phyloP scores from a whole-genome alignment of 2,329 filamentous ascomycete genomes.

The Pseudonectria foliicola region DNA sequence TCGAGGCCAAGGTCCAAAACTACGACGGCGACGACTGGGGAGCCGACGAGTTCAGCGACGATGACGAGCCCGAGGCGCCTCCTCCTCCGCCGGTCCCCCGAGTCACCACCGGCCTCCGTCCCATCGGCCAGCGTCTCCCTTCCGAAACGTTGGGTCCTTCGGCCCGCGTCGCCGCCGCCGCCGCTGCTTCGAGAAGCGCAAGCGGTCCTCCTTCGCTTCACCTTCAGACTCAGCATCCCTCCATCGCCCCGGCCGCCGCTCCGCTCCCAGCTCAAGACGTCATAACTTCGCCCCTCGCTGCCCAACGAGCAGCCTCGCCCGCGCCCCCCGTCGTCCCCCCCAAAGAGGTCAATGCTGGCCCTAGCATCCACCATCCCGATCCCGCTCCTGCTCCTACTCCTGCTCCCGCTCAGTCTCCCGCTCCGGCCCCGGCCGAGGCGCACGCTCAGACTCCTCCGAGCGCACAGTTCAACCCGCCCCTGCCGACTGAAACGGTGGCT shows the following conservation, averaged over 20 bases:
- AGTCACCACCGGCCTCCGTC: constrained; percentile 21
- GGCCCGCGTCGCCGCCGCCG: constrained; percentile 13
- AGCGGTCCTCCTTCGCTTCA: constrained; percentile 21
- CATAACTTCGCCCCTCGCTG: no score
- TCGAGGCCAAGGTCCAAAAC: constrained; percentile 75
- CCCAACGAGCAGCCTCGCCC: no score
- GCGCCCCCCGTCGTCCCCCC: no score
- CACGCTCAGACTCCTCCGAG: neutral
- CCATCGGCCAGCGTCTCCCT: constrained; percentile 23
- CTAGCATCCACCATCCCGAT: no score
- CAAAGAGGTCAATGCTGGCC: no score
- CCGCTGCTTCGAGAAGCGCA: constrained; percentile 17
- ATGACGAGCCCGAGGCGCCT: constrained; percentile 39
- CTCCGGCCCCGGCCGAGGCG: neutral
- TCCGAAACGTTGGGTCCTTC: constrained; percentile 20
- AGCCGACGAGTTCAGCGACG: constrained; percentile 56
- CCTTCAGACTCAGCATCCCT: constrained; percentile 15
- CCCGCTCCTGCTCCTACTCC: neutral
- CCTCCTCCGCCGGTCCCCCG: constrained; percentile 28
- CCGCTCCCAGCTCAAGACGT: no score
- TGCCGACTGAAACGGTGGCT: neutral
- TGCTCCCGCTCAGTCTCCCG: neutral
- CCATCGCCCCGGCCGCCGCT: neutral
- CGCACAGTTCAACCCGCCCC: no score
- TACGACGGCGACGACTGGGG: constrained; percentile 97